A percentile compares a stretch with the other conserved stretches of the same genome.
These are phyloP conservation scores for Ganoderma resinaceum DNA, from an alignment of 1,284 basidiomycete species.

Conservation along the genomic window DNA sequence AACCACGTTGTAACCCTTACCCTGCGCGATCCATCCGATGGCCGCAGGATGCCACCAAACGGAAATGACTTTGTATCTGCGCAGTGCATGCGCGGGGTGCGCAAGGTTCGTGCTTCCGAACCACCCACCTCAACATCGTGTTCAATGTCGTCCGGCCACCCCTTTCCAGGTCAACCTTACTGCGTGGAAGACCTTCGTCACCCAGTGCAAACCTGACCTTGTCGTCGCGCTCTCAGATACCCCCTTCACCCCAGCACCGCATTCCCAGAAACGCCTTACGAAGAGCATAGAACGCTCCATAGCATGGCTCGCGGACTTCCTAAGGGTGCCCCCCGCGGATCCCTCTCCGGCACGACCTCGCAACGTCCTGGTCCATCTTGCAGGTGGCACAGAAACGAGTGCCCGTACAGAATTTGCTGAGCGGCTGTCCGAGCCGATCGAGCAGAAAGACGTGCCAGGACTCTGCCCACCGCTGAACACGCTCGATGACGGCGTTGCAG, in stretches of 20 bases:
- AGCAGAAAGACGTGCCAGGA: slow-evolving; percentile 59
- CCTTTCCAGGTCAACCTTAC: slow-evolving; percentile 56
- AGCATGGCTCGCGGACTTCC: slow-evolving; percentile 64
- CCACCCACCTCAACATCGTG: slow-evolving; percentile 3
- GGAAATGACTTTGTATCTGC: slow-evolving; percentile 62
- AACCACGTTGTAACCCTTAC: slow-evolving; percentile 65
- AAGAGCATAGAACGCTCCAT: slow-evolving; percentile 76
- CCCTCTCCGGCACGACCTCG: slow-evolving; percentile 5
- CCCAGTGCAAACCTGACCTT: slow-evolving; percentile 68
- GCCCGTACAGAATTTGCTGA: slow-evolving; percentile 72
- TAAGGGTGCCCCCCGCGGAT: slow-evolving; percentile 36
- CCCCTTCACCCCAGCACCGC: slow-evolving; percentile 65
- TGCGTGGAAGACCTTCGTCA: slow-evolving; percentile 60
- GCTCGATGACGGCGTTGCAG: slow-evolving; percentile 71
- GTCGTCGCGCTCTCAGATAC: slow-evolving; percentile 75
- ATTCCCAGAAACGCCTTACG: slow-evolving; percentile 75
- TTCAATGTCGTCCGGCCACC: slow-evolving; percentile 4
- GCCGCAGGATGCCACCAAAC: slow-evolving; percentile 73
- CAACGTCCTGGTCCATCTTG: slow-evolving; percentile 66
- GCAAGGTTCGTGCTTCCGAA: slow-evolving; percentile 55
- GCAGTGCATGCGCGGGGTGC: slow-evolving; percentile 70
- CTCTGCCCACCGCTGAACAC: slow-evolving; percentile 53
- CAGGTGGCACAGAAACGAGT: slow-evolving; percentile 58
- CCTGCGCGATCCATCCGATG: slow-evolving; percentile 70
- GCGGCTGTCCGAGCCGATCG: slow-evolving; percentile 61